Conservation (phyloP, 192 early-diverging fungal genomes). For the Entomortierella lignicola region DNA sequence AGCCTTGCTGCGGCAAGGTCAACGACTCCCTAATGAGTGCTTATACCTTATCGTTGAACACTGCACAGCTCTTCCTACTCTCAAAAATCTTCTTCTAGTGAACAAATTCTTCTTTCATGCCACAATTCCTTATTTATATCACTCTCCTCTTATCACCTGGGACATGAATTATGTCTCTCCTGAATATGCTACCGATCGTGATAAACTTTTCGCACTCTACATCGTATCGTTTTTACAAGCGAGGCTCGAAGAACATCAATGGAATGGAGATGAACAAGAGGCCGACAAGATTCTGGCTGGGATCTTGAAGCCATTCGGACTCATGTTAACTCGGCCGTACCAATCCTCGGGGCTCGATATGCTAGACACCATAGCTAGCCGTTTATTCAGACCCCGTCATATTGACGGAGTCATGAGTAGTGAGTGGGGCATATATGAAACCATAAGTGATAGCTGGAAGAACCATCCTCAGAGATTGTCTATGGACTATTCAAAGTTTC, state of each 20-base stretch:
- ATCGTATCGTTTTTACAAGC: neutral
- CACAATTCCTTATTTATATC: neutral
- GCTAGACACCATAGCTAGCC: neutral
- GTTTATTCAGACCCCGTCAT: too few species aligned
- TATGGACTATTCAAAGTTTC: too few species aligned
- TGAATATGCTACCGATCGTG: too few species aligned
- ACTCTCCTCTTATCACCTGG: neutral
- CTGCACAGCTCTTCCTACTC: neutral
- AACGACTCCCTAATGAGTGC: neutral
- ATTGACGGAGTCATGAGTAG: too few species aligned
- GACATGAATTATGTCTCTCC: neutral
- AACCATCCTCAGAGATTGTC: too few species aligned
- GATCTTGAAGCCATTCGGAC: neutral
- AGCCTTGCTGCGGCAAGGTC: too few species aligned
- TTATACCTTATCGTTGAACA: neutral
- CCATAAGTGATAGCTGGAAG: too few species aligned
- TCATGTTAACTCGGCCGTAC: neutral
- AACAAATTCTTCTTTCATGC: slow-evolving; percentile 31
- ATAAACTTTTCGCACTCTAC: neutral
- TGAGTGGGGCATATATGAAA: too few species aligned
- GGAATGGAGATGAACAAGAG: neutral
- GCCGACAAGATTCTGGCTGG: neutral
- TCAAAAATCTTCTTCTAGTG: slow-evolving; percentile 5
- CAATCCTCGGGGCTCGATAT: neutral
- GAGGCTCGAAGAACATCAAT: neutral